Percentiles rank a stretch among this genome's conserved stretches.
Conservation (phyloP, 805 yeast genomes). For the Myxozyma mucilagina region DNA sequence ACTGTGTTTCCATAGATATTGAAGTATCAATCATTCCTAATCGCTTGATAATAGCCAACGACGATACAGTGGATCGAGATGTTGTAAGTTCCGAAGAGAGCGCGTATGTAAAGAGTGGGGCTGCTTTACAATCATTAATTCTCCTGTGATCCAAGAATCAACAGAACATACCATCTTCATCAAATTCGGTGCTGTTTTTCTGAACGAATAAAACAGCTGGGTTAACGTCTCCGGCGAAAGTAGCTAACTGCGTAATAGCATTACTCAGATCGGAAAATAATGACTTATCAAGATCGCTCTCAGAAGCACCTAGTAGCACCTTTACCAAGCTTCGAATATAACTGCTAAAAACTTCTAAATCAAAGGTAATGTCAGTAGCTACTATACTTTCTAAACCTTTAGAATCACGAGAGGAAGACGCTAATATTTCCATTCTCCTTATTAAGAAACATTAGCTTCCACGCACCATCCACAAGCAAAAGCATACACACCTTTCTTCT, state of each 20-base stretch:
- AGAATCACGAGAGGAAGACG: not conserved
- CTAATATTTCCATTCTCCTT: not conserved
- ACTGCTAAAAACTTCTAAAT: conserved; percentile 4
- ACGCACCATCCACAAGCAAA: not conserved
- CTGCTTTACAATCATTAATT: not conserved
- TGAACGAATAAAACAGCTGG: conserved; percentile 35
- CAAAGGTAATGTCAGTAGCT: not conserved
- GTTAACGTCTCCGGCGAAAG: conserved; percentile 33
- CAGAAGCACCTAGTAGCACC: conserved; percentile 33
- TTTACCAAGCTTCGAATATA: conserved; percentile 25
- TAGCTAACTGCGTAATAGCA: conserved; percentile 6
- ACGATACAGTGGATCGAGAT: conserved; percentile 16
- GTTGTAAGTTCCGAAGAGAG: conserved; percentile 1
- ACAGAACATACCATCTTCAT: not conserved
- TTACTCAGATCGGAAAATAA: conserved; percentile 22
- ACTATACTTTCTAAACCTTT: not conserved
- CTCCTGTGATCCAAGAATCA: not conserved
- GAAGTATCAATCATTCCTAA: conserved; percentile 23
- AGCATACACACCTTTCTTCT: not conserved
- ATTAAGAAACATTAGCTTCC: not conserved
- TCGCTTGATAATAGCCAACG: conserved; percentile 36
- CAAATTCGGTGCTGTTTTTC: conserved; percentile 22
- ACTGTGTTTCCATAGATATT: conserved; percentile 34
- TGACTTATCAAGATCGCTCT: conserved; percentile 31
- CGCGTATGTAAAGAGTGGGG: conserved; percentile 1